Conservation (phyloP, 2,329 filamentous ascomycete genomes). For the Phyllosticta paracitricarpa region DNA sequence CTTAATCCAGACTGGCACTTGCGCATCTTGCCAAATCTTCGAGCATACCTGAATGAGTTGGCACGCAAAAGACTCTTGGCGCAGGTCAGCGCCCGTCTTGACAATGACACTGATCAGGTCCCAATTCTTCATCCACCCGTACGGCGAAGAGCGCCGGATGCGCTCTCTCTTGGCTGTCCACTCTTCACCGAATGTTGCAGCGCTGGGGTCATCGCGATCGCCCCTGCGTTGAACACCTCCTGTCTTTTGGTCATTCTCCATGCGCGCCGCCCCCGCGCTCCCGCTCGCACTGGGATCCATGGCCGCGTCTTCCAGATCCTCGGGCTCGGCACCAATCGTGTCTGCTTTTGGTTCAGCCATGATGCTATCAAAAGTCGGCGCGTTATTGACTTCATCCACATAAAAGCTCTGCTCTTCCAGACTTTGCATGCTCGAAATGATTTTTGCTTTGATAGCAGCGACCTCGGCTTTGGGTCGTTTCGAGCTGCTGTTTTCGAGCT, state of each 20-base stretch:
- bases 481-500: constrained; percentile 68
- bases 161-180: constrained; percentile 79
- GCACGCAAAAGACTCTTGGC: constrained; percentile 79
- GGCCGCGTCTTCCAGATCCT: constrained; percentile 46
- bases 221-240: constrained; percentile 71
- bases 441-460: constrained; percentile 73
- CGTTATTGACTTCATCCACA: constrained; percentile 53
- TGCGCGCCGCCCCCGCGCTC: constrained; percentile 66
- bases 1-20: constrained; percentile 76
- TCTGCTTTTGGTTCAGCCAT: constrained; percentile 60
- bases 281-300: constrained; percentile 46
- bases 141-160: constrained; percentile 72
- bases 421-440: constrained; percentile 84
- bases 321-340: constrained; percentile 37
- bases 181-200: constrained; percentile 76
- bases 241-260: constrained; percentile 86
- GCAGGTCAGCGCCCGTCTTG: constrained; percentile 73
- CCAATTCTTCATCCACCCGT: constrained; percentile 86
- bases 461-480: constrained; percentile 74
- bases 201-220: constrained; percentile 75
- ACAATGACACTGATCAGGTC: constrained; percentile 79
- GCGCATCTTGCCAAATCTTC: constrained; percentile 69
- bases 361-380: constrained; percentile 71
- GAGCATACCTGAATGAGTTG: constrained; percentile 74
- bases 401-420: constrained; percentile 80